Evolutionary conservation across 768 basidiomycete genomes (phyloP).

Genomic region (Suillus paluster): DNA sequence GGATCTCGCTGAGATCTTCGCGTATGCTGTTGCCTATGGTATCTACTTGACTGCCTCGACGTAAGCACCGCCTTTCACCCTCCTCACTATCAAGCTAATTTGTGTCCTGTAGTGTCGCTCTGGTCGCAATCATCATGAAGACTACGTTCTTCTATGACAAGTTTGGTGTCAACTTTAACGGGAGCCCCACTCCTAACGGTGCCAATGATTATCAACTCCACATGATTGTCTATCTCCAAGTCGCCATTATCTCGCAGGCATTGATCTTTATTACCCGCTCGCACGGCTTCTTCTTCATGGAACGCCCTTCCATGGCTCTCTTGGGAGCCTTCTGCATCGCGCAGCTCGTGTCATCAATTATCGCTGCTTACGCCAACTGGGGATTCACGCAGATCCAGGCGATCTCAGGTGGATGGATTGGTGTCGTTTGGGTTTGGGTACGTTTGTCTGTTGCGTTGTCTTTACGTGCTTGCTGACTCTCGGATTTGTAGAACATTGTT

Average conservation of each 20-base stretch:
- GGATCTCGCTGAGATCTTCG: slow-evolving; percentile 96
- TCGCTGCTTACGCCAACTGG: slow-evolving; percentile 92
- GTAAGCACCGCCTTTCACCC: slow-evolving; percentile 48
- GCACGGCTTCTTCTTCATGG: slow-evolving; percentile 97
- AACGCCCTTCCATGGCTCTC: slow-evolving; percentile 88
- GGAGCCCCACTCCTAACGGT: slow-evolving; percentile 26
- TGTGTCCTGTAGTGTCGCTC: slow-evolving; percentile 56
- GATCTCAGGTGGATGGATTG: slow-evolving; percentile 94
- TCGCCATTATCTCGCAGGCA: slow-evolving; percentile 98
- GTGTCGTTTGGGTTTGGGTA: slow-evolving; percentile 97
- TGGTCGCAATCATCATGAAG: slow-evolving; percentile 84
- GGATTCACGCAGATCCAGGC: slow-evolving; percentile 84
- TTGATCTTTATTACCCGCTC: slow-evolving; percentile 96
- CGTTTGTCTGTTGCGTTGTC: slow-evolving; percentile 32
- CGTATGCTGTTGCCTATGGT: slow-evolving; percentile 95
- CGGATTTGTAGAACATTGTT: slow-evolving; percentile 71
- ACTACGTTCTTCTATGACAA: slow-evolving; percentile 89
- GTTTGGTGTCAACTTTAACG: slow-evolving; percentile 70
- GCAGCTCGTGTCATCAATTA: slow-evolving; percentile 94
- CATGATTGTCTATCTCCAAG: slow-evolving; percentile 93
- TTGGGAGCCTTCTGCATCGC: slow-evolving; percentile 91
- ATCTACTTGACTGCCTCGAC: slow-evolving; percentile 92
- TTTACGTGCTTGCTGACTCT: slow-evolving; percentile 15
- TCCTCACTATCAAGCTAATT: slow-evolving; percentile 13
- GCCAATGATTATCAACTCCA: slow-evolving; percentile 76